A percentile compares a stretch with the other conserved stretches of the same genome.
These are phyloP conservation scores for Colletotrichum incanum DNA, from an alignment of 2,329 filamentous ascomycete genomes.

Conservation along the genomic window DNA sequence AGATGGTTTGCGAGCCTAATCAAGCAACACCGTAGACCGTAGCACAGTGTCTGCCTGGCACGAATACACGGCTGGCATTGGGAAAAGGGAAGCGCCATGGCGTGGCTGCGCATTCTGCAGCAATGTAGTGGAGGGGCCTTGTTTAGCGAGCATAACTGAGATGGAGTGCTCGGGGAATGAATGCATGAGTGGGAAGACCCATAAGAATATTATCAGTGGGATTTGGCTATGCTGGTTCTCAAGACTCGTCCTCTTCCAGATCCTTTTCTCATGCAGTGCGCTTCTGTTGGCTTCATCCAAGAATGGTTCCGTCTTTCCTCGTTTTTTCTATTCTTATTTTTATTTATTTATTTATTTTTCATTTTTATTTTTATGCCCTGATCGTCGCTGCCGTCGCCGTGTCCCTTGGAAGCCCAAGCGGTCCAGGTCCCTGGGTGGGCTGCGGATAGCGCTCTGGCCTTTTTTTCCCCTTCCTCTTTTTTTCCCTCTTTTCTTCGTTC, in stretches of 20 bases:
- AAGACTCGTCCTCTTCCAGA: neutral
- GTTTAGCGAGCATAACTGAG: neutral
- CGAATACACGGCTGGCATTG: neutral
- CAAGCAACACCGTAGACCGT: neutral
- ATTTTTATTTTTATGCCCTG: neutral
- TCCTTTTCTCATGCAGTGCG: neutral
- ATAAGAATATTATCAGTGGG: neutral
- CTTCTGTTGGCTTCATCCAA: neutral
- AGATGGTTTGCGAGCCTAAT: neutral
- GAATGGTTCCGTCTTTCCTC: neutral
- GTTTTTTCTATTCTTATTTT: neutral
- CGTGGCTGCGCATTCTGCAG: neutral
- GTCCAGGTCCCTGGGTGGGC: constrained; percentile 6
- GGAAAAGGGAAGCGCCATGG: neutral
- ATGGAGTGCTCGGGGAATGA: neutral
- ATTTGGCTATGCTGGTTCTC: neutral
- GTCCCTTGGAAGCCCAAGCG: neutral
- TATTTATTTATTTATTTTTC: too few relatives aligned
- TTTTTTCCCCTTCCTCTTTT: neutral
- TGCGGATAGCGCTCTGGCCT: constrained; percentile 1
- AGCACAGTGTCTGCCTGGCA: neutral
- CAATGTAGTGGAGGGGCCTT: neutral
- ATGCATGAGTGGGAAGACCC: neutral
- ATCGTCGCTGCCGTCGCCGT: neutral
- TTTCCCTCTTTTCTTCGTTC: neutral